Evolutionary conservation across 73 alveolate species (phyloP).

Genomic region (Tetrahymena elliotti): DNA sequence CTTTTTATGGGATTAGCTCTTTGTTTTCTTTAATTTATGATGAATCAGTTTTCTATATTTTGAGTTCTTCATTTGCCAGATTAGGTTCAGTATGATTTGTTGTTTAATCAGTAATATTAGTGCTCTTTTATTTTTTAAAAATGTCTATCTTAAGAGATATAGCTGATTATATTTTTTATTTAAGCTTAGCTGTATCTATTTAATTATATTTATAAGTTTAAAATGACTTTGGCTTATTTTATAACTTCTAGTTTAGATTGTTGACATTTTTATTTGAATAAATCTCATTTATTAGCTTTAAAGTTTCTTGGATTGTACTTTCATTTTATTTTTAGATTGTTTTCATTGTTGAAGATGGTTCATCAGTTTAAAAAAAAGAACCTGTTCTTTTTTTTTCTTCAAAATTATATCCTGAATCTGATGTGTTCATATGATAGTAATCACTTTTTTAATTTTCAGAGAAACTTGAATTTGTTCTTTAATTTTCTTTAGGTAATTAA

Average conservation of each 20-base stretch:
- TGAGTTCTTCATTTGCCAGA: background rate
- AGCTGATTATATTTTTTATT: background rate
- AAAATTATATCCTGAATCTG: background rate
- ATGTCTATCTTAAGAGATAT: background rate
- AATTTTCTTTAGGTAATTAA: background rate
- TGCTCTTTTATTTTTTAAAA: background rate
- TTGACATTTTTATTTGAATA: background rate
- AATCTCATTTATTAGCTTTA: background rate
- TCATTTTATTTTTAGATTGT: background rate
- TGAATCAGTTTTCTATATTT: background rate
- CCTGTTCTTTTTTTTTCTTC: background rate
- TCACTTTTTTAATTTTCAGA: background rate
- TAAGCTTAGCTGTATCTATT: background rate
- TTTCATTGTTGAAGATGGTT: background rate
- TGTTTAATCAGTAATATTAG: background rate
- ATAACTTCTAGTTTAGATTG: background rate
- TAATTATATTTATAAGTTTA: background rate
- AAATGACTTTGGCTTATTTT: background rate
- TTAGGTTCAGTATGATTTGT: background rate
- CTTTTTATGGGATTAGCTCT: background rate
- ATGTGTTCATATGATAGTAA: background rate
- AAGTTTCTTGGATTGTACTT: background rate
- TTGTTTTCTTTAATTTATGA: background rate
- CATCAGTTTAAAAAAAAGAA: background rate
- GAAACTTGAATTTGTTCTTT: background rate